Base-by-base conservation (phyloP, 148 eudicot species). In the Salicornia ramosissima region DNA sequence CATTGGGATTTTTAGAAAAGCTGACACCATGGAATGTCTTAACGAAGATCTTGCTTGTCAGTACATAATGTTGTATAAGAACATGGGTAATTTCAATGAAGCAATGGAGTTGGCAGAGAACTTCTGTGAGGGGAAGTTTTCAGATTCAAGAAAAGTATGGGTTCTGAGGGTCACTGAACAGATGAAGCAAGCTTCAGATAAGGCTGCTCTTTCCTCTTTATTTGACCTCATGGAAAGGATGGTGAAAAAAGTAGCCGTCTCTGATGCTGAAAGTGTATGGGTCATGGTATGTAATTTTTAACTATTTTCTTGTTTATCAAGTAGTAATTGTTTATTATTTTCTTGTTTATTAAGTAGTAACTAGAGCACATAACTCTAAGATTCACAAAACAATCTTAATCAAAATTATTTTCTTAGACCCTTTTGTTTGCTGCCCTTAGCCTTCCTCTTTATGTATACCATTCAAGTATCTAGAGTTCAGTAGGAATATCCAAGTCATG, bases 31-130 rank as follows among this genome's bases (percentile, higher is more conserved):
- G 74, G 87, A 80, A 3, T 92, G 83, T 75, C 73, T 92, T 51
- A 71, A 84, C 10, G 85, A 82, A 59, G 94, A 85, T 78, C 91
- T 92, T 77, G 98, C 91, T 62, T 81, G 86, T 75, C 83, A 79
- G 74, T 77, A 83, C 71, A 75, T 90, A 61, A 73, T 78, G 33
- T 79, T 88, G 31, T 75, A 78, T 66, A 71, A 90, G 71, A 77
- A 88, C 49, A 65, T 80, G 53, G 86, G 89, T 43, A 82, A 70
- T 65, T 49, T 71, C 39, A 81, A 82, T 18, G 88, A 90, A 71
- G 98, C 98, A 65, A 85, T 78, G 81, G 74, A 75, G 52, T 59
- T 87, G 68, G 77, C 83, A 55, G 86, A 79, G 78, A 88, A 79
- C 47, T 83, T 80, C n/a, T 86, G 88, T 74, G 74, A 65, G 28